Evolutionary conservation across 2,329 filamentous ascomycete species (phyloP).

Genomic region (Trichoderma atrobrunneum): DNA sequence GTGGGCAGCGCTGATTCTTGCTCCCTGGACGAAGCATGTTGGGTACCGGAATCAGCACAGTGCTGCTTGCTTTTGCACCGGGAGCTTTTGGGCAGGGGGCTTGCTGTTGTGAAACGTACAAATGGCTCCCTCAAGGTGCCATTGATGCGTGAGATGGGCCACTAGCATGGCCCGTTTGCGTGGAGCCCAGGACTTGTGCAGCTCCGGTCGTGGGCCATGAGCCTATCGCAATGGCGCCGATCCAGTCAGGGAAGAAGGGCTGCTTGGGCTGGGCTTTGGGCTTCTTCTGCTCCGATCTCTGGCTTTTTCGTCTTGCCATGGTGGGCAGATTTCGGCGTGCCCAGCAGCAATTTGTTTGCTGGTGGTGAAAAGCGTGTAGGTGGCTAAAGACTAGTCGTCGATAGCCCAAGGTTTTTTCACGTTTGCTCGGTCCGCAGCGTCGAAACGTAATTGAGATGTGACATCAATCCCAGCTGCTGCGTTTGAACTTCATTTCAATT

Average conservation of each 20-base stretch:
- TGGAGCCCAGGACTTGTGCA: slow-evolving; percentile 5
- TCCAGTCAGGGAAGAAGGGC: neutral
- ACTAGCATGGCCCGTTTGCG: neutral
- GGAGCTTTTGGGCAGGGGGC: neutral
- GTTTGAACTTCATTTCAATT: neutral
- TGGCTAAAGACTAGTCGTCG: neutral
- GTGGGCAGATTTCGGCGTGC: neutral
- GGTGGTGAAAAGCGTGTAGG: neutral
- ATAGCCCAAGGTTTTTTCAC: neutral
- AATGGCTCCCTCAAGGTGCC: slow-evolving; percentile 12
- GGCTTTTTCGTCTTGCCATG: neutral
- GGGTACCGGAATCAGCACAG: neutral
- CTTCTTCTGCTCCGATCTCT: neutral
- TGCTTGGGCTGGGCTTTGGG: slow-evolving; percentile 3
- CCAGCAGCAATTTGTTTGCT: neutral
- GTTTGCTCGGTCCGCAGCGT: neutral
- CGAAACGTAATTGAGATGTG: neutral
- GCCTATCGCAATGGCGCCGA: slow-evolving; percentile 3
- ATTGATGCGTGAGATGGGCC: slow-evolving; percentile 8
- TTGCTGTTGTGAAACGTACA: slow-evolving; percentile 14
- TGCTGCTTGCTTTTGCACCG: neutral
- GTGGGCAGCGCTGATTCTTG: neutral
- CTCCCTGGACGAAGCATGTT: neutral
- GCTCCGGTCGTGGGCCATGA: neutral
- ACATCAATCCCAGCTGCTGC: neutral